Percentiles rank a stretch among this genome's conserved stretches.
These are phyloP conservation scores for Leccinum longicurvipes DNA, from an alignment of 768 basidiomycete species.

Conservation along the genomic window DNA sequence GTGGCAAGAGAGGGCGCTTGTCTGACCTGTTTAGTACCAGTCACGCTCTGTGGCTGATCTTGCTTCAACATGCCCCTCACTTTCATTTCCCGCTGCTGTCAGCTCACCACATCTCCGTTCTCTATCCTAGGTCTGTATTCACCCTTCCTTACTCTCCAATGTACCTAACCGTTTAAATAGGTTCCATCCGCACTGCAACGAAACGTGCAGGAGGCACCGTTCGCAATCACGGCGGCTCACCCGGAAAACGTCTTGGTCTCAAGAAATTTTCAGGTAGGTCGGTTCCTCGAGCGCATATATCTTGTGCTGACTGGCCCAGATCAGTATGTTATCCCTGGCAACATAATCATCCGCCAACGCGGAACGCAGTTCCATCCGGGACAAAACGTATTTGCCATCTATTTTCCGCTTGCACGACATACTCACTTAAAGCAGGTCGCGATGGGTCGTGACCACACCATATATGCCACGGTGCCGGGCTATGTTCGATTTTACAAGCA, in stretches of 20 bases:
- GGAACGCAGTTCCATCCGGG: constrained; percentile 93
- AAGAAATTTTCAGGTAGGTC: constrained; percentile 91
- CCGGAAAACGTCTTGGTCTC: constrained; percentile 89
- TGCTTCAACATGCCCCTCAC: constrained; percentile 15
- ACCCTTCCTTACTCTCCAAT: neutral
- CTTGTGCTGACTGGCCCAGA: constrained; percentile 45
- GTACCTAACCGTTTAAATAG: constrained; percentile 24
- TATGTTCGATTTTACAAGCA: constrained; percentile 92
- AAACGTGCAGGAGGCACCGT: constrained; percentile 95
- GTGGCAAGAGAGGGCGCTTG: neutral
- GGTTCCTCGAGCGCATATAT: neutral
- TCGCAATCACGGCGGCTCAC: constrained; percentile 88
- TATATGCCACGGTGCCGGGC: constrained; percentile 87
- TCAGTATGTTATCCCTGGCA: constrained; percentile 88
- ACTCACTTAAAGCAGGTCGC: constrained; percentile 56
- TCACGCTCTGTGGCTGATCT: constrained; percentile 14
- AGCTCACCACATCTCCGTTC: constrained; percentile 45
- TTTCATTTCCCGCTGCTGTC: constrained; percentile 44
- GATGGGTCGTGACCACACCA: constrained; percentile 91
- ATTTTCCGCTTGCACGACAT: neutral
- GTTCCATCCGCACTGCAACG: constrained; percentile 87
- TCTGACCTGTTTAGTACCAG: constrained; percentile 7
- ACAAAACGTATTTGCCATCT: constrained; percentile 67
- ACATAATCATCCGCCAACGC: constrained; percentile 94
- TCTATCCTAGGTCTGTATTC: constrained; percentile 35